Conservation (phyloP, 768 basidiomycete species). For the Leccinum uliginosum region DNA sequence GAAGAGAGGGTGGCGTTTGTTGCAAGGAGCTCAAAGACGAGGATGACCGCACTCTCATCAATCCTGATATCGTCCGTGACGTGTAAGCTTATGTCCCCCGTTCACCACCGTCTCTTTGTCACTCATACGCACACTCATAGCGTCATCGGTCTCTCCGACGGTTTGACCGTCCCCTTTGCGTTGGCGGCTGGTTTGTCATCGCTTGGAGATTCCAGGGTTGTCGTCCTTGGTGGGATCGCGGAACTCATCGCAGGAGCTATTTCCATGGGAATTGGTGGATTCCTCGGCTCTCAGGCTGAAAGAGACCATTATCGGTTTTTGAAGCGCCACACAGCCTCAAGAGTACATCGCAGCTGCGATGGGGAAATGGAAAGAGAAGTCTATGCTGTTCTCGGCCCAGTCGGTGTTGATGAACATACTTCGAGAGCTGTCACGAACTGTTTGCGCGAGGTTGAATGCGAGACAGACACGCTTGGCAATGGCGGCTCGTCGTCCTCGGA, state of each 20-base stretch:
- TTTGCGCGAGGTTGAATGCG: slow-evolving; percentile 63
- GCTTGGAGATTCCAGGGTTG: slow-evolving; percentile 84
- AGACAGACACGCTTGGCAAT: slow-evolving; percentile 20
- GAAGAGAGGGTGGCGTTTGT: slow-evolving; percentile 63
- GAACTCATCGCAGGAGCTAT: slow-evolving; percentile 96
- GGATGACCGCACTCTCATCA: slow-evolving; percentile 75
- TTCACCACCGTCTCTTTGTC: not conserved
- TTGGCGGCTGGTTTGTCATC: slow-evolving; percentile 86
- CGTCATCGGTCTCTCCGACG: slow-evolving; percentile 87
- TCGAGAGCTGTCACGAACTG: slow-evolving; percentile 75
- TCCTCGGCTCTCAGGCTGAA: slow-evolving; percentile 95
- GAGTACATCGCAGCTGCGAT: slow-evolving; percentile 84
- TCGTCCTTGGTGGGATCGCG: slow-evolving; percentile 90
- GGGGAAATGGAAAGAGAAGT: slow-evolving; percentile 98
- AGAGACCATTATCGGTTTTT: slow-evolving; percentile 91
- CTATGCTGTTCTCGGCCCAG: slow-evolving; percentile 76
- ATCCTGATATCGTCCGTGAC: slow-evolving; percentile 86
- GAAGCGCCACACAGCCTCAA: slow-evolving; percentile 64
- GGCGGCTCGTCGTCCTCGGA: slow-evolving; percentile 31
- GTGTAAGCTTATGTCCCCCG: slow-evolving; percentile 48
- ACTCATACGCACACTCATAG: slow-evolving; percentile 34
- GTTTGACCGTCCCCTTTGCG: slow-evolving; percentile 89
- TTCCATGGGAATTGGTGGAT: slow-evolving; percentile 98
- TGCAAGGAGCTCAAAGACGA: slow-evolving; percentile 83
- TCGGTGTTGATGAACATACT: slow-evolving; percentile 83